phyloP scores from a whole-genome alignment of 192 early-diverging fungal species.

The Geranomyces variabilis region DNA sequence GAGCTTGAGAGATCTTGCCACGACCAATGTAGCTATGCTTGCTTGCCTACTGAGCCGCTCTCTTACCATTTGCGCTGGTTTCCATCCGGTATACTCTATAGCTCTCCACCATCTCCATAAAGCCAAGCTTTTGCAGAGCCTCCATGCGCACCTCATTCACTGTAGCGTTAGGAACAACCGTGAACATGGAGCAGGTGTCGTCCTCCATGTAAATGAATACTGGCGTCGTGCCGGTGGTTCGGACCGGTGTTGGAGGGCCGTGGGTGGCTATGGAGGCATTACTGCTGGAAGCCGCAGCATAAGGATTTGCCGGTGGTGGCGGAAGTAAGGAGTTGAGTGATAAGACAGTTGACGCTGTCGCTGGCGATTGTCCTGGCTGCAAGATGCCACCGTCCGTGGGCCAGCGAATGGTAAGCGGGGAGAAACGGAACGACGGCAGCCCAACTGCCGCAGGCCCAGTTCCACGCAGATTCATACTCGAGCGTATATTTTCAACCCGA shows the following conservation, averaged over 20 bases:
- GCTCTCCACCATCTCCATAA: conserved; percentile 32
- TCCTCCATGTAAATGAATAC: conserved; percentile 45
- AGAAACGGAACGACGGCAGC: background rate
- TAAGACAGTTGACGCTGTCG: background rate
- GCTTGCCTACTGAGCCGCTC: background rate
- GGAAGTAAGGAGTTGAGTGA: background rate
- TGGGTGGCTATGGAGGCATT: background rate
- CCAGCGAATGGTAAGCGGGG: conserved; percentile 3
- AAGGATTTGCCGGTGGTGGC: background rate
- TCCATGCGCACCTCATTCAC: conserved; percentile 42
- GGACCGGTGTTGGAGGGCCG: background rate
- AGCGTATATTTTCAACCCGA: background rate
- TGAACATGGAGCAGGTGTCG: conserved; percentile 40
- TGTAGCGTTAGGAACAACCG: conserved; percentile 39
- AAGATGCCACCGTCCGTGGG: background rate
- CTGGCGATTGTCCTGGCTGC: background rate
- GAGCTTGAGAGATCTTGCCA: too few species aligned
- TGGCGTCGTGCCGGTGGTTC: conserved; percentile 26
- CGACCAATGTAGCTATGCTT: too few species aligned
- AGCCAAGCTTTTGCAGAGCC: conserved; percentile 26
- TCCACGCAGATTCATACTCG: background rate
- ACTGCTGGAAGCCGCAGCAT: background rate
- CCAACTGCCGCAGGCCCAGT: background rate
- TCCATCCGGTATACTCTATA: conserved; percentile 31
- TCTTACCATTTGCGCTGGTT: conserved; percentile 25